Evolutionary conservation across 106 monocot species (phyloP).

Genomic region (Dendrobium huoshanense): DNA sequence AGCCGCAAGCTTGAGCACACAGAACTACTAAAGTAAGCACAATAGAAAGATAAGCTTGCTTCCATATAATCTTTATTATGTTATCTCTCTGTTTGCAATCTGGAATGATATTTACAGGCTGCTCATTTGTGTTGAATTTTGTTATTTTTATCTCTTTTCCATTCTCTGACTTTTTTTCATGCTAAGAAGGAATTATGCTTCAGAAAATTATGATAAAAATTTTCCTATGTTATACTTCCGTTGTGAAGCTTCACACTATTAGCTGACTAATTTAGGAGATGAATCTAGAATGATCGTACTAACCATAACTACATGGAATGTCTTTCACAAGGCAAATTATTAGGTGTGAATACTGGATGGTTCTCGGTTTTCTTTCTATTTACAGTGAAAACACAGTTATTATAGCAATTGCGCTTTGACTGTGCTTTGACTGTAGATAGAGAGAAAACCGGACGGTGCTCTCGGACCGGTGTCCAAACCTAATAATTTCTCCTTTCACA

Average conservation of each 20-base stretch:
- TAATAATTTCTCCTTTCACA: neutral
- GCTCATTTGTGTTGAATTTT: neutral
- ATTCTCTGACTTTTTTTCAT: neutral
- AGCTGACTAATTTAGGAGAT: neutral
- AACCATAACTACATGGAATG: neutral
- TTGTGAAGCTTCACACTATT: neutral
- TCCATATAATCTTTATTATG: neutral
- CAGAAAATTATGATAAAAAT: neutral
- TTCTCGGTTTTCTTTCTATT: too few relatives aligned
- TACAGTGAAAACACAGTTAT: too few relatives aligned
- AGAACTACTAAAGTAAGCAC: slow-evolving; percentile 19
- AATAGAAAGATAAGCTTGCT: neutral
- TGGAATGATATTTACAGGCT: neutral
- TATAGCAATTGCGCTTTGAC: too few relatives aligned
- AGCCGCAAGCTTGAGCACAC: slow-evolving; percentile 51
- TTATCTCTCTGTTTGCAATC: neutral
- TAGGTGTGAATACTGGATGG: too few relatives aligned
- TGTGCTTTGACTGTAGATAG: too few relatives aligned
- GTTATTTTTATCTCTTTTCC: neutral
- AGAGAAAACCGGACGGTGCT: too few relatives aligned
- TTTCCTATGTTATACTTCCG: neutral
- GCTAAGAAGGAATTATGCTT: neutral
- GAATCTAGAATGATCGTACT: neutral
- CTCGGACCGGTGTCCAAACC: too few relatives aligned
- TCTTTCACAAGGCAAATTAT: neutral